A percentile compares a stretch with the other conserved stretches of the same genome.
Conservation (phyloP, 2,329 filamentous ascomycete genomes). For the Phaeomoniella chlamydospora region DNA sequence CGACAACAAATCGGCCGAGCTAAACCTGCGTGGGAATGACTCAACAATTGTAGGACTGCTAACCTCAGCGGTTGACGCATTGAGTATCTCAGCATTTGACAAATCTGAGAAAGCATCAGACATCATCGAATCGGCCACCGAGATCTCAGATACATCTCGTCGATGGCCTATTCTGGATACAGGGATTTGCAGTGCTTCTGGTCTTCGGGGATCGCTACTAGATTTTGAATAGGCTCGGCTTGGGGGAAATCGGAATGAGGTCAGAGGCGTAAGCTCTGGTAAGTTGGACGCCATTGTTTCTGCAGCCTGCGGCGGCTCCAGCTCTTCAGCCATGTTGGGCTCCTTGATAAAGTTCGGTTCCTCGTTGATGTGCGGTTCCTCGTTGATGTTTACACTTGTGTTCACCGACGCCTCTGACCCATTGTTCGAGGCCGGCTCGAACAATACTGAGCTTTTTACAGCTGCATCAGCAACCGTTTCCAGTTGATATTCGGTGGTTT, state of each 20-base stretch:
- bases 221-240: too few relatives aligned
- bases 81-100: conserved; percentile 14
- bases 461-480: neutral
- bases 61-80: conserved; percentile 11
- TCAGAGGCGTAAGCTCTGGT: too few relatives aligned
- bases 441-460: too few relatives aligned
- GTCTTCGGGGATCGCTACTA: too few relatives aligned
- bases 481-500: neutral
- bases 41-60: conserved; percentile 12
- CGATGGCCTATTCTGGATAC: conserved; percentile 6
- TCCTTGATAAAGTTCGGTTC: neutral
- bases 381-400: too few relatives aligned
- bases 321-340: neutral
- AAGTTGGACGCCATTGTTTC: too few relatives aligned
- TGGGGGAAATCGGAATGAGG: too few relatives aligned
- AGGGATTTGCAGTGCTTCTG: neutral
- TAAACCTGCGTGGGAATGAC: neutral
- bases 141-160: conserved; percentile 11
- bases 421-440: too few relatives aligned
- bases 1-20: neutral
- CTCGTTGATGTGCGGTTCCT: too few relatives aligned
- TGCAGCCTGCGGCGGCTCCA: too few relatives aligned
- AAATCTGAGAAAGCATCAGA: conserved; percentile 10
- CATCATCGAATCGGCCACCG: conserved; percentile 10
- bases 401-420: neutral